phyloP scores from a whole-genome alignment of 140 eudicot genomes.

The Stevia rebaudiana region DNA sequence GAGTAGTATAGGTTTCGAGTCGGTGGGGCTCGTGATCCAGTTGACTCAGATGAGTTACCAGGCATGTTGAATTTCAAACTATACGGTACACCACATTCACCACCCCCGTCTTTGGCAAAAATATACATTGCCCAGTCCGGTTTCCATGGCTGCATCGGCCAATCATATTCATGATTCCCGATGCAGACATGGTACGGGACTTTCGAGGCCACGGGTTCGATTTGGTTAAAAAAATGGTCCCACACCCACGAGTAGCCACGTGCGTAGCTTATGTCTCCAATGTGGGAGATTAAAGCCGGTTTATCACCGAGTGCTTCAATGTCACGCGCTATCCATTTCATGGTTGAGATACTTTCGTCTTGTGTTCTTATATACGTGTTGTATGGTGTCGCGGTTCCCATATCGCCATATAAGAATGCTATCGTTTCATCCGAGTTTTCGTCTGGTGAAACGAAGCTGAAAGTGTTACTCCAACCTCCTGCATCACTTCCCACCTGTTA shows the following conservation, averaged over 20 bases:
- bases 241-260: constrained; percentile 96
- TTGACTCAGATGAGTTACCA: constrained; percentile 76
- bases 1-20: constrained; percentile 82
- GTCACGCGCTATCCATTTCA: constrained; percentile 83
- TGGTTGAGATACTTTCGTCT: constrained; percentile 72
- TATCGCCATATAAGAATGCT: constrained; percentile 88
- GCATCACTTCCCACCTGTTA: constrained; percentile 90
- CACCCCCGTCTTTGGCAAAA: constrained; percentile 77
- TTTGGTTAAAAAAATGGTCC: constrained; percentile 89
- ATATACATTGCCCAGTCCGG: constrained; percentile 78
- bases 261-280: constrained; percentile 96
- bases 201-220: constrained; percentile 83
- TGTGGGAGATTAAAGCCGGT: constrained; percentile 83
- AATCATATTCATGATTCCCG: constrained; percentile 94
- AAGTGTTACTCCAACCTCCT: constrained; percentile 75
- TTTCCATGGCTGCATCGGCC: constrained; percentile 95
- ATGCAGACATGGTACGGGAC: constrained; percentile 94
- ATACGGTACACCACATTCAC: constrained; percentile 98
- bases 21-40: constrained; percentile 68
- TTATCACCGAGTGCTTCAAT: constrained; percentile 78
- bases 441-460: constrained; percentile 60
- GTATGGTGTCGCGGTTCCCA: constrained; percentile 95
- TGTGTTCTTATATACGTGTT: constrained; percentile 70
- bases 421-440: constrained; percentile 59
- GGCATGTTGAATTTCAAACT: constrained; percentile 90